Percentiles rank a stretch among this genome's conserved stretches.
phyloP scores from a whole-genome alignment of 1,139 yeast species.

The Protomyces lactucae-debilis region DNA sequence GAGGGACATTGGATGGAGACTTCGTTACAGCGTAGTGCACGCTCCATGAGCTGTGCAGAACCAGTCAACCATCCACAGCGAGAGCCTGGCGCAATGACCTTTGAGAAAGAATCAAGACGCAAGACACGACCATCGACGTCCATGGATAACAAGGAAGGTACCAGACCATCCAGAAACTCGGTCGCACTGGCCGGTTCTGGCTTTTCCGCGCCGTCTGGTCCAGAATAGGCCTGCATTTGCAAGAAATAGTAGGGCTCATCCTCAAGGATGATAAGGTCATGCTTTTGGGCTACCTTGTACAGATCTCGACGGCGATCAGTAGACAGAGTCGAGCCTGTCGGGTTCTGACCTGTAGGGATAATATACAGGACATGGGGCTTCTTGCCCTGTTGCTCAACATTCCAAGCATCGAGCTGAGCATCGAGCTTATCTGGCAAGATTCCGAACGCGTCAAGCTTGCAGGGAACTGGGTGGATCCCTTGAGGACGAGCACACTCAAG shows the following conservation, averaged over 20 bases:
- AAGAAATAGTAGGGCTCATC: slow-evolving; percentile 91
- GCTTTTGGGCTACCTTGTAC: slow-evolving; percentile 67
- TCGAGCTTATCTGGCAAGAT: slow-evolving; percentile 70
- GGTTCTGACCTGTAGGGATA: slow-evolving; percentile 91
- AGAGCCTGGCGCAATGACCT: slow-evolving; percentile 86
- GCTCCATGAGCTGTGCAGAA: slow-evolving; percentile 60
- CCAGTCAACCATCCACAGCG: slow-evolving; percentile 91
- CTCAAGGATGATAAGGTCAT: slow-evolving; percentile 75
- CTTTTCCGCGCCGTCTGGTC: slow-evolving; percentile 41
- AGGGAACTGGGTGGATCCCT: slow-evolving; percentile 65
- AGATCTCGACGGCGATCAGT: slow-evolving; percentile 66
- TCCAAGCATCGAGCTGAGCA: slow-evolving; percentile 63
- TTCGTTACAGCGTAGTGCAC: slow-evolving; percentile 70
- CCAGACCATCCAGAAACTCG: slow-evolving; percentile 61
- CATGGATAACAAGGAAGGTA: slow-evolving; percentile 69
- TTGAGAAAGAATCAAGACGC: slow-evolving; percentile 85
- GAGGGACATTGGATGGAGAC: slow-evolving; percentile 76
- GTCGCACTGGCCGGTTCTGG: slow-evolving; percentile 44
- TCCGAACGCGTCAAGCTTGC: slow-evolving; percentile 74
- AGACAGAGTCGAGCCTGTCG: slow-evolving; percentile 78
- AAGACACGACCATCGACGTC: slow-evolving; percentile 88
- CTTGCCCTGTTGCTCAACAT: slow-evolving; percentile 42
- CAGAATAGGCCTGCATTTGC: slow-evolving; percentile 53
- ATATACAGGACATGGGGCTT: slow-evolving; percentile 78
- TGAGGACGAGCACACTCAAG: slow-evolving; percentile 74